A percentile compares a stretch with the other conserved stretches of the same genome.
These are phyloP conservation scores for Sanguinoderma infundibulare DNA, from an alignment of 1,284 basidiomycete species.

Conservation along the genomic window DNA sequence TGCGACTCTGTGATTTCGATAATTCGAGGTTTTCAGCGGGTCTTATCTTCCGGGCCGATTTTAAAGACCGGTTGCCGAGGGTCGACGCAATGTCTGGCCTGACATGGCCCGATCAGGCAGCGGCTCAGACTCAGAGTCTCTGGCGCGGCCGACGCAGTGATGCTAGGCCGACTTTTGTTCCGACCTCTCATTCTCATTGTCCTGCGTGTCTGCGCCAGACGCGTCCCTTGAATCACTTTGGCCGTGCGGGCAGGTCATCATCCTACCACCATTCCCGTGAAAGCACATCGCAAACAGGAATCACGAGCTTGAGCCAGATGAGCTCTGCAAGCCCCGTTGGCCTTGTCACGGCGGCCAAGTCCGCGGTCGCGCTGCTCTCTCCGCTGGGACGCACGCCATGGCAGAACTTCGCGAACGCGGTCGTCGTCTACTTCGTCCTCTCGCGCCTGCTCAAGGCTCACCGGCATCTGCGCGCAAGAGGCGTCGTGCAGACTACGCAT, in stretches of 20 bases:
- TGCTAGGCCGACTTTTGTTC: slow-evolving; percentile 59
- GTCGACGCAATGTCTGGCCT: background rate
- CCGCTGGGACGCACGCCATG: slow-evolving; percentile 29
- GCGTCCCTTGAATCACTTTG: background rate
- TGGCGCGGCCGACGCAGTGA: too few species aligned
- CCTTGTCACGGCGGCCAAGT: slow-evolving; percentile 1
- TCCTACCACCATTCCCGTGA: background rate
- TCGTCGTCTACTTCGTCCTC: slow-evolving; percentile 68
- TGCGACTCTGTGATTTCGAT: too few species aligned
- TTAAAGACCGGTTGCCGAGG: background rate
- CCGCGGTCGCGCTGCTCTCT: slow-evolving; percentile 6
- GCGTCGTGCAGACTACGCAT: slow-evolving; percentile 51
- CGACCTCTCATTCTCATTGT: background rate
- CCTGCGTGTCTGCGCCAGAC: background rate
- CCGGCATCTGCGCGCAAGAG: slow-evolving; percentile 80
- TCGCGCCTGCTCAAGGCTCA: slow-evolving; percentile 55
- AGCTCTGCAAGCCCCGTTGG: background rate
- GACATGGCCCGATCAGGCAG: background rate
- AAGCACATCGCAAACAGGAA: too few species aligned
- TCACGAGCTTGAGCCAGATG: too few species aligned
- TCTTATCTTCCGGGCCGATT: too few species aligned
- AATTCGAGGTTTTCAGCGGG: too few species aligned
- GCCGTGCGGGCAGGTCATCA: background rate
- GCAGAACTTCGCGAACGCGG: slow-evolving; percentile 60
- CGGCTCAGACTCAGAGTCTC: too few species aligned